Conservation (phyloP, 306 rosid genomes). For the Sechiopsis laciniata region DNA sequence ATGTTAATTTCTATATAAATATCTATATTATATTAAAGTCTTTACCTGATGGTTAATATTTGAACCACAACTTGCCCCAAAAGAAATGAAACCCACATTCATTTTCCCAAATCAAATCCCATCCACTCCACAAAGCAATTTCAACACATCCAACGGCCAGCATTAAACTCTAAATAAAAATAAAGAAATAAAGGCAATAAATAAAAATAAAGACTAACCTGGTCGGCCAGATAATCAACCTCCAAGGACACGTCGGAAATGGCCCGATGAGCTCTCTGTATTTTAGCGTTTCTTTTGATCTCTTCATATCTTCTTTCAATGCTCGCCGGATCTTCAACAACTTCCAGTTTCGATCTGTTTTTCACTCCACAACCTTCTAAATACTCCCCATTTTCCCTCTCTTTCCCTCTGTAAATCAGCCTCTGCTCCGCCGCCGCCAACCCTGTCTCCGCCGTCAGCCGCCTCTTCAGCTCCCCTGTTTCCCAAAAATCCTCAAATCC, state of each 20-base stretch:
- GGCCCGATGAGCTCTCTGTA: slow-evolving; percentile 51
- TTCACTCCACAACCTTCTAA: slow-evolving; percentile 66
- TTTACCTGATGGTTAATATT: too few relatives aligned
- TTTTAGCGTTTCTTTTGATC: slow-evolving; percentile 52
- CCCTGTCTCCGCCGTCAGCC: slow-evolving; percentile 50
- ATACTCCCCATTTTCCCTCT: slow-evolving; percentile 57
- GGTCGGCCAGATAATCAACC: slow-evolving; percentile 55
- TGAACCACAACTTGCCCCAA: too few relatives aligned
- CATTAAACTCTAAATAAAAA: not conserved
- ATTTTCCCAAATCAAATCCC: too few relatives aligned
- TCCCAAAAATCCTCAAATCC: not conserved
- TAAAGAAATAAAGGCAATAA: not conserved
- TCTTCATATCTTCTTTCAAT: slow-evolving; percentile 45
- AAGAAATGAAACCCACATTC: too few relatives aligned
- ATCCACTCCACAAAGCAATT: too few relatives aligned
- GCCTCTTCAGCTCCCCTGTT: slow-evolving; percentile 82
- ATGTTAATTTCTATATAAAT: too few relatives aligned
- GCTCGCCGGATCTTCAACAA: slow-evolving; percentile 65
- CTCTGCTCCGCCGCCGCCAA: slow-evolving; percentile 51
- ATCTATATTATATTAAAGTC: too few relatives aligned
- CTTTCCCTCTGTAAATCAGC: slow-evolving; percentile 51
- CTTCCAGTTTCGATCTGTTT: slow-evolving; percentile 54
- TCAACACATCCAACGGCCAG: too few relatives aligned
- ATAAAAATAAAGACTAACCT: slow-evolving; percentile 29
- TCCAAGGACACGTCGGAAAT: slow-evolving; percentile 40